Evolutionary conservation across 495 filamentous ascomycete genomes (phyloP), one percentile per base, ranked within the genome.

Genomic region (Penicillium cosmopolitanum): DNA sequence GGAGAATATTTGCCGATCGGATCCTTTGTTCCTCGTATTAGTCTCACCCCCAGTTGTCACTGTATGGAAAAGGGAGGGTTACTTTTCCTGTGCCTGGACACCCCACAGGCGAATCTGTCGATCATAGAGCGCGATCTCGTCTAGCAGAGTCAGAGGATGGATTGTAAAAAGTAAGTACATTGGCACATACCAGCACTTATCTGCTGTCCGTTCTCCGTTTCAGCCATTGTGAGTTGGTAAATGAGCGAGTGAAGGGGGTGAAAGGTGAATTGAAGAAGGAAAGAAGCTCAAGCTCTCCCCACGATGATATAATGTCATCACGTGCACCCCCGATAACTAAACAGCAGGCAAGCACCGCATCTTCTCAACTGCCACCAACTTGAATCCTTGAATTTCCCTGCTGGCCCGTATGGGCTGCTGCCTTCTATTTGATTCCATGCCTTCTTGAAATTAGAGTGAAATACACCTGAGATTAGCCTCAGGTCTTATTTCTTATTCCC

Each of bases 31-130:
- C 31, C 56, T 50, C 63, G 53, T 19, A 52, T 16, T 18, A 12
- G 35, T 15, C 23, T 38, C 18, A 31, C 28, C 7, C 8, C 28
- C 8, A 4, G 28, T 28, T 23, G 28, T 35, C 31, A 12, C 2
- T 16, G 13, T 54, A 19, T 28, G 1, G 23, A 6, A 8, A 28
- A 51, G 25, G 19, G 16, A 35, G 10, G 60, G 76, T 70, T 68
- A 89, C 87, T 85, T 85, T 62, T 89, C 89, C 72, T 98, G 95
- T 6, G 96, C 95, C 69, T 96, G 85, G 57, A 98, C 89, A 51
- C 95, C 95, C 95, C 95, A 98, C 31, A 98, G 85, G n/a, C 95
- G 90, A 67, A 98, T 97, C 73, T 98, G 95, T 19, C 95, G 89
- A 74, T 98, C 95, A 75, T 98, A 98, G 21, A 98, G 85, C 38